Base-by-base conservation (phyloP, 768 basidiomycete genomes). In the Rhizopogon roseolus region DNA sequence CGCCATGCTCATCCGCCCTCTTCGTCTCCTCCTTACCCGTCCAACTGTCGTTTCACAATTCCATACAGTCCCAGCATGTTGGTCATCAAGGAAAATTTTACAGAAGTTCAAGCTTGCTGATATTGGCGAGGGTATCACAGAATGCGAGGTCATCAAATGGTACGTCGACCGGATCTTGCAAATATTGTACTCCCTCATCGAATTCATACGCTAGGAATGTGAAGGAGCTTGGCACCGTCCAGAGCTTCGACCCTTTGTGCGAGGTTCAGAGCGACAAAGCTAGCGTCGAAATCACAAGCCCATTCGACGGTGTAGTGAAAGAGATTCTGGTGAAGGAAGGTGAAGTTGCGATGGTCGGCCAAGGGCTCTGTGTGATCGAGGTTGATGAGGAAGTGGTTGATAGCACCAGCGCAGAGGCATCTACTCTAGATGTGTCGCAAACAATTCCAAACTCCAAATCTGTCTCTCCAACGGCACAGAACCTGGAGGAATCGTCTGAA, bases 251-350 rank as follows among this genome's bases (percentile, higher is more conserved):
- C 45, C 68, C 77, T 16, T 73, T 93, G 5, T 91, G 89, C 63
- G 91, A 93, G 57, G 90, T 93, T 3, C 90, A 93, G 71, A 88
- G 85, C 57, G 91, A 93, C 79, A 93, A 93, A 67, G 91, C 90
- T 1, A 88, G 84, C 67, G 91, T 94, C 25, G 92, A 94, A 68
- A 93, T 95, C 52, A 94, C 92, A 3, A 87, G 86, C 53, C 92
- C 92, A 1, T 93, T 79, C 62, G 86, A 92, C 40, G 92, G 92
- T 5, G 72, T 84, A 32, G 73, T 94, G 44, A 83, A 79, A 56
- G 78, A 88, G 57, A 68, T 93, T 6, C 74, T 90, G 1, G 90
- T 92, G 16, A 71, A 84, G 58, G 90, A 91, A 64, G 92, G 92
- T 17, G 81, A 90, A 64, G 77, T 93, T 16, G 90, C 89, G 17